Conservation (phyloP, 805 yeast species). For the Saccharomycopsis lassenensis region DNA sequence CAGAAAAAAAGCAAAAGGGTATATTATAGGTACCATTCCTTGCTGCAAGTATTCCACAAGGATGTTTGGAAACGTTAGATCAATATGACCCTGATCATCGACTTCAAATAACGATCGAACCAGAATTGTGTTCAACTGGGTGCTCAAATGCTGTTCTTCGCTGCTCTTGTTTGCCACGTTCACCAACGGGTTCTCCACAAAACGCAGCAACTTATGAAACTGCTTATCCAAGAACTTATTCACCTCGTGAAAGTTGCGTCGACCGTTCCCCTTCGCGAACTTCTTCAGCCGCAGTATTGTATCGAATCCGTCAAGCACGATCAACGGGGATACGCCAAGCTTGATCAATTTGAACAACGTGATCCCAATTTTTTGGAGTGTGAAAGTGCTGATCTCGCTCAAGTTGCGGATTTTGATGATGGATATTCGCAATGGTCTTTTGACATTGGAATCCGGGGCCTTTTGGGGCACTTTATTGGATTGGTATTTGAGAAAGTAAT, state of each 20-base stretch:
- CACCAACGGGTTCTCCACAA: conserved; percentile 12
- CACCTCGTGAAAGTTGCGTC: conserved; percentile 18
- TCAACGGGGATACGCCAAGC: conserved; percentile 66
- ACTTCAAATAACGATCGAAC: conserved; percentile 12
- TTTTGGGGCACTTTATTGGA: no score
- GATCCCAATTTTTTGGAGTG: conserved; percentile 39
- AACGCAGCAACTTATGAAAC: conserved; percentile 4
- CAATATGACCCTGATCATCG: conserved; percentile 5
- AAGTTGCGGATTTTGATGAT: conserved; percentile 40
- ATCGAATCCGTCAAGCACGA: conserved; percentile 52
- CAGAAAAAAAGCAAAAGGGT: conserved; percentile 41
- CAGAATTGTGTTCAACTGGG: conserved; percentile 13
- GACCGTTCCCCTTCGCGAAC: no score
- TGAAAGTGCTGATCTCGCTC: conserved; percentile 24
- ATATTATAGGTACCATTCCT: conserved; percentile 49
- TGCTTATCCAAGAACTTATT: conserved; percentile 13
- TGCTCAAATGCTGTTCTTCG: no score
- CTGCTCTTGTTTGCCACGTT: background rate
- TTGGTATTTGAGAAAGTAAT: conserved; percentile 62
- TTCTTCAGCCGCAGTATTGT: no score
- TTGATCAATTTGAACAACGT: conserved; percentile 44
- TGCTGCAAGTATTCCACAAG: conserved; percentile 28
- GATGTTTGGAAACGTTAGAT: conserved; percentile 8
- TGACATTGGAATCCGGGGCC: conserved; percentile 22
- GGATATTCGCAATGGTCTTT: conserved; percentile 40